Evolutionary conservation across 805 yeast species (phyloP).

Genomic region (Ogataea angusta): DNA sequence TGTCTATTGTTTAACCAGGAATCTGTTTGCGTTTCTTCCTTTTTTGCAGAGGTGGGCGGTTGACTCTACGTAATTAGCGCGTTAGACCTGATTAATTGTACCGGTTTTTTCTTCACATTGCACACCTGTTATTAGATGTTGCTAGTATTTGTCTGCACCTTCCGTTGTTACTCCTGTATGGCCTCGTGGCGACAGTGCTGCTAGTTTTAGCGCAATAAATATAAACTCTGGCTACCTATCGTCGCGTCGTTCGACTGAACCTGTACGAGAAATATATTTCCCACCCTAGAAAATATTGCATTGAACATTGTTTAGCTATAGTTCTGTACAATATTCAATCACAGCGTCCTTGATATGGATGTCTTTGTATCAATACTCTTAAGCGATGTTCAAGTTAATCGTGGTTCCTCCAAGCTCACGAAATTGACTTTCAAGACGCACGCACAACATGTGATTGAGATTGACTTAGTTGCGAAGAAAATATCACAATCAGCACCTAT

Average conservation of each 20-base stretch:
- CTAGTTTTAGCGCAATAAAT: not conserved
- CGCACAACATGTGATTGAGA: not conserved
- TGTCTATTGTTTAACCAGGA: not conserved
- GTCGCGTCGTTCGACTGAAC: constrained; percentile 1
- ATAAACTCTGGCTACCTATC: not conserved
- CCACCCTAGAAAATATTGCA: constrained; percentile 1
- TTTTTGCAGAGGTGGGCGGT: constrained; percentile 6
- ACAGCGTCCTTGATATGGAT: constrained; percentile 3
- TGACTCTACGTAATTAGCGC: constrained; percentile 1
- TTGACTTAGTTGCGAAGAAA: constrained; percentile 7
- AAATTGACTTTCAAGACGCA: constrained; percentile 1
- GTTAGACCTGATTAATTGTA: constrained; percentile 8
- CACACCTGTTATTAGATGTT: not conserved
- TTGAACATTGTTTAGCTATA: not conserved
- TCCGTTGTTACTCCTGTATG: no score
- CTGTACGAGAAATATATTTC: not conserved
- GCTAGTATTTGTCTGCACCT: no score
- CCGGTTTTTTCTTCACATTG: constrained; percentile 4
- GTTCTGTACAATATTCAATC: not conserved
- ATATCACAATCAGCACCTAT: constrained; percentile 4
- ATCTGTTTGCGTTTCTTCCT: not conserved
- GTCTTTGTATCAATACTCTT: constrained; percentile 3
- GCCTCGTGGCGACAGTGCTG: no score
- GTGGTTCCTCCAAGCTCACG: constrained; percentile 4
- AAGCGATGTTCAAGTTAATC: not conserved